Conservation (phyloP, 192 early-diverging fungal genomes). For the Lunasporangiospora selenospora region DNA sequence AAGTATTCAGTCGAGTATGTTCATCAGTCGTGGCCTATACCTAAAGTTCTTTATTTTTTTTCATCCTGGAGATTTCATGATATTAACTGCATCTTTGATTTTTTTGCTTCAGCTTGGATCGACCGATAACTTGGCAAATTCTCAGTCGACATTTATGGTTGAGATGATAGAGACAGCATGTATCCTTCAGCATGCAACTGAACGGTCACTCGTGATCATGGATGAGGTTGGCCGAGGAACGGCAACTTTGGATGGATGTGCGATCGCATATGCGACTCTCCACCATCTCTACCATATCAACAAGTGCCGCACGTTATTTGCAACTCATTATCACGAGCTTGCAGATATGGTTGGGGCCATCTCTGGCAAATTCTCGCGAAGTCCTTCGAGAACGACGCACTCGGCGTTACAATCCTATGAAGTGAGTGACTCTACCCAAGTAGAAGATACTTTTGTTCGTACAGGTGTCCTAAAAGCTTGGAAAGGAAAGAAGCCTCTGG, state of each 20-base stretch:
- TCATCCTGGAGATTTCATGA: too few species aligned
- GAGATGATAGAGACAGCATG: conserved; percentile 59
- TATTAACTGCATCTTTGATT: too few species aligned
- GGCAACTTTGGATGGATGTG: conserved; percentile 69
- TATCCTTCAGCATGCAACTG: conserved; percentile 53
- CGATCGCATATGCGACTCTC: conserved; percentile 75
- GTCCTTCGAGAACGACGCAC: too few species aligned
- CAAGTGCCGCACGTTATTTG: conserved; percentile 73
- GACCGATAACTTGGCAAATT: conserved; percentile 56
- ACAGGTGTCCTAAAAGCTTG: too few species aligned
- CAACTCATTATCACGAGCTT: conserved; percentile 82
- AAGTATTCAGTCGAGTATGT: conserved; percentile 57
- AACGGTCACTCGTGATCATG: conserved; percentile 57
- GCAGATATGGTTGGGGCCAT: conserved; percentile 52
- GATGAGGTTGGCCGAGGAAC: conserved; percentile 63
- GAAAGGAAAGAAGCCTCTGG: conserved; percentile 15
- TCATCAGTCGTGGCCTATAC: too few species aligned
- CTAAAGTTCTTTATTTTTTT: too few species aligned
- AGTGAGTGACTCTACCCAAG: not conserved
- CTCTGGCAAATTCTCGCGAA: not conserved
- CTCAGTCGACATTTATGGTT: conserved; percentile 63
- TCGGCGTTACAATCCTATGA: too few species aligned
- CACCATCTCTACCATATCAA: conserved; percentile 61
- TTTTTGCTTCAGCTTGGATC: conserved; percentile 63
- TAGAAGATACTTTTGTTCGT: not conserved